Evolutionary conservation across 345 rosid species (phyloP), one percentile per base, ranked within the genome.

Genomic region (Combretum micranthum): DNA sequence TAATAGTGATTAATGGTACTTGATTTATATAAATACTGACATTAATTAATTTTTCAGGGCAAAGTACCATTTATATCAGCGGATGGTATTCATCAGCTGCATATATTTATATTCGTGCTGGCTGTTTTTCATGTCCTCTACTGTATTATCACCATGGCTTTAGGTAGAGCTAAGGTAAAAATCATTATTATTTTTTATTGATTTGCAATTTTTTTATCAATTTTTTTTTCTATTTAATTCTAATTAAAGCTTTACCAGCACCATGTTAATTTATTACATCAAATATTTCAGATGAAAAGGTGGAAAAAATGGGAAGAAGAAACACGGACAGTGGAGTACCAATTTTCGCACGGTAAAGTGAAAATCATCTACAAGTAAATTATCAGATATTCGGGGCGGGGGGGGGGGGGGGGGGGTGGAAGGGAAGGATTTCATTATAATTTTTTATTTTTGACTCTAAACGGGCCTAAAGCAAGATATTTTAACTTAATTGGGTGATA

Each of bases 281-380:
- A 32, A 9, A 60, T 18, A 10, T 43, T 59, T 4, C 73, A 93
- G 99, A 93, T 89, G 99, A 83, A 81, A 52, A 79, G 70, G 4
- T 93, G 99, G 99, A 89, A 80, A 76, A 53, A 20, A 15, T 93
- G 99, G 99, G 99, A 93, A 67, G 69, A 71, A 59, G 99, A 93
- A 64, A 93, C 96, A 3, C 76, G 66, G 74, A 87, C 99, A 4
- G 65, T 81, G 2, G 97, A 89, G 59, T 89, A 93, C 64, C 94
- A 87, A 61, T 89, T 80, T 63, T 67, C 93, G 2, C 73, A 85
- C 14, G 93, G 92, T 82, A 23, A 23, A 51, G 65, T 65, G 39
- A 22, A 17, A 13, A 25, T 25, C 32, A 25, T 25, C 32, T 25
- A 25, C 3, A 25, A 25, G 6, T 25, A 3, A 25, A 25, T 25